Evolutionary conservation across 805 yeast species (phyloP).

Genomic region (Blastobotrys muscicola): DNA sequence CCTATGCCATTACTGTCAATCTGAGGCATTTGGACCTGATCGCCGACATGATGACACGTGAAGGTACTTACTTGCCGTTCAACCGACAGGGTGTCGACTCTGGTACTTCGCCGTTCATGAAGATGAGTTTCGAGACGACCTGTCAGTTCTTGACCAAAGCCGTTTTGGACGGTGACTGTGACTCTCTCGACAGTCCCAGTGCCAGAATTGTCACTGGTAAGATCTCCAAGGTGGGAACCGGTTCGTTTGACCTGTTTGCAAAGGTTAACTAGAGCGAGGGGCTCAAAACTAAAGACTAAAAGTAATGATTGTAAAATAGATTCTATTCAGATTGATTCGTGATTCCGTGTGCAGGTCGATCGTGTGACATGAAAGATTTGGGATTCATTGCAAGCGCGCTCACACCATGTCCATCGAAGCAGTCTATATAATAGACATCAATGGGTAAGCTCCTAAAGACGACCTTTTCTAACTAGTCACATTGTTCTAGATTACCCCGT

Average conservation of each 20-base stretch:
- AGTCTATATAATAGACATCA: constrained; percentile 32
- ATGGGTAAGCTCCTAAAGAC: constrained; percentile 25
- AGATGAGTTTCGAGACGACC: constrained; percentile 98
- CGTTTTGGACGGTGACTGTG: constrained; percentile 84
- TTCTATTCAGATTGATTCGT: no score
- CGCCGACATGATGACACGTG: constrained; percentile 99
- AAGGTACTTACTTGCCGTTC: constrained; percentile 93
- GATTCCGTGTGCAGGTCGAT: no score
- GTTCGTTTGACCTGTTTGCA: constrained; percentile 69
- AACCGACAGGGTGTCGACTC: constrained; percentile 98
- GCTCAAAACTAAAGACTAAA: background rate
- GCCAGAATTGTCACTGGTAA: constrained; percentile 91
- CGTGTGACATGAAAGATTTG: background rate
- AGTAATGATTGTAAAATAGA: background rate
- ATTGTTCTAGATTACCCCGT: constrained; percentile 32
- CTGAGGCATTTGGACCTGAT: constrained; percentile 90
- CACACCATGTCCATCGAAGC: constrained; percentile 27
- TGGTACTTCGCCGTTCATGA: constrained; percentile 90
- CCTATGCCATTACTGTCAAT: constrained; percentile 90
- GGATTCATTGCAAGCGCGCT: background rate
- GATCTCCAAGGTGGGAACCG: constrained; percentile 88
- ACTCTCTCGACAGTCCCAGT: constrained; percentile 81
- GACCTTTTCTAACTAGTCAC: constrained; percentile 18
- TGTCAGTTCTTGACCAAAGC: constrained; percentile 96
- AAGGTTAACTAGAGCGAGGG: constrained; percentile 6